These are phyloP conservation scores for Phytophthora macrochlamydospora DNA, from an alignment of 352 stramenopile species.

Conservation along the genomic window DNA sequence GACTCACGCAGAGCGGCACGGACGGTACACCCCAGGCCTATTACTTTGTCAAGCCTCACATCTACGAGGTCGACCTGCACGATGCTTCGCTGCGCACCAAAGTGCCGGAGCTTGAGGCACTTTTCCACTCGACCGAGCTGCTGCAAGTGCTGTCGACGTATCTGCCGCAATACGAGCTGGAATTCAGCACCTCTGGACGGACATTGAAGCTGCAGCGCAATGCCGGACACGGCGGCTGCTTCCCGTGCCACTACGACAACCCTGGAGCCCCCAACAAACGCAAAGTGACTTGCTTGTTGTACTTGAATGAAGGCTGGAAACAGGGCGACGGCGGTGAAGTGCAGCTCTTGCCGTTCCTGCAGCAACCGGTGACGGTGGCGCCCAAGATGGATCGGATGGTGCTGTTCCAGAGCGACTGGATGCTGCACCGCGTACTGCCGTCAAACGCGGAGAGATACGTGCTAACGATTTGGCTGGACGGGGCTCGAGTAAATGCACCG, in stretches of 20 bases:
- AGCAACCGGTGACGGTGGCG: slow-evolving; percentile 56
- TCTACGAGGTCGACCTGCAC: slow-evolving; percentile 85
- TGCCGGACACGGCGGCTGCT: slow-evolving; percentile 71
- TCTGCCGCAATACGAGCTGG: slow-evolving; percentile 59
- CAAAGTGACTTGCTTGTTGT: slow-evolving; percentile 81
- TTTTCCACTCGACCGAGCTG: slow-evolving; percentile 68
- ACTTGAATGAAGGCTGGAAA: slow-evolving; percentile 78
- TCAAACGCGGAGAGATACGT: slow-evolving; percentile 59
- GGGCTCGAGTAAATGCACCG: slow-evolving; percentile 49
- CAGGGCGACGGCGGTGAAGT: slow-evolving; percentile 76
- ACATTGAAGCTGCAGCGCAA: slow-evolving; percentile 87
- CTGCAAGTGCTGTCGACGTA: slow-evolving; percentile 53
- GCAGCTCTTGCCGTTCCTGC: slow-evolving; percentile 77
- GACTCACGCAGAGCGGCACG: slow-evolving; percentile 44
- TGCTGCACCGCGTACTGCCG: slow-evolving; percentile 74
- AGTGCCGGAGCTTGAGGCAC: slow-evolving; percentile 65
- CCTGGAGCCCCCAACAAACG: slow-evolving; percentile 76
- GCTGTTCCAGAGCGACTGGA: slow-evolving; percentile 73
- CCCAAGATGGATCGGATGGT: slow-evolving; percentile 78
- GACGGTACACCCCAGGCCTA: slow-evolving; percentile 37
- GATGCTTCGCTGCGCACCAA: slow-evolving; percentile 55
- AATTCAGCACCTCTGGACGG: slow-evolving; percentile 60
- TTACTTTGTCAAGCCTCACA: slow-evolving; percentile 83
- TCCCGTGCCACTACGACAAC: slow-evolving; percentile 88
- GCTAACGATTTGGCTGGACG: slow-evolving; percentile 74